Base-by-base conservation (phyloP, 1,284 basidiomycete genomes). In the Apiotrichum mycotoxinovorans region DNA sequence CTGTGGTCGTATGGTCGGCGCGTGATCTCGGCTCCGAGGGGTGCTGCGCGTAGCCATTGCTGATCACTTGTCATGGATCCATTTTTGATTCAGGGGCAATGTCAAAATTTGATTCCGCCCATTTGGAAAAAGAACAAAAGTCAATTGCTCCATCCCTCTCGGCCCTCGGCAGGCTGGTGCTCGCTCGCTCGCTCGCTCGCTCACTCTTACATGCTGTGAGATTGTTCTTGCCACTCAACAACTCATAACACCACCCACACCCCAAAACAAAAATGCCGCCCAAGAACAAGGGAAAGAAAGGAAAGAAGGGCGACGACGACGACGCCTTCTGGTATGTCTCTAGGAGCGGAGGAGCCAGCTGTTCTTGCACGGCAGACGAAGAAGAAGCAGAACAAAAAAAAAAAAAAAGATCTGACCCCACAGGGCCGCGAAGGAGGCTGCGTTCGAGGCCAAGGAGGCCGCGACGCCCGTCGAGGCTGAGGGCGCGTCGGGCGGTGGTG, bases 211-310 rank as follows among this genome's bases (percentile, higher is more conserved):
- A n/a, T 22, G 9, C 18, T 46, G n/a, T n/a, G n/a, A n/a, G n/a
- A n/a, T n/a, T n/a, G n/a, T n/a, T n/a, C 14, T 38, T 51, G 37
- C 38, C 37, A 30, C 49, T 40, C 49, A 27, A 22, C 37, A 14
- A 20, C 34, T 18, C 20, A 20, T 55, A 47, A 52, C 52, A 50
- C 47, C 56, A 51, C 54, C 56, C 48, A 35, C 2, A 54, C 51
- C 38, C 50, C 5, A 23, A 47, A 38, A 48, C 41, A 53, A 58
- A 59, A 56, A 93, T 94, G 91, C 80, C 90, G 58, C 89, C 90
- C 51, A 94, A 93, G 80, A 88, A 85, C 70, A 89, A 91, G 74
- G 87, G 84, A 61, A 92, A 92, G 80, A 92, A 91, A 75, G 84
- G 82, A 23, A 91, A 91, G 79, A 90, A 87, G 75, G 69, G 82